phyloP scores from a whole-genome alignment of 352 stramenopile genomes.

The Phytophthora macrochlamydospora region DNA sequence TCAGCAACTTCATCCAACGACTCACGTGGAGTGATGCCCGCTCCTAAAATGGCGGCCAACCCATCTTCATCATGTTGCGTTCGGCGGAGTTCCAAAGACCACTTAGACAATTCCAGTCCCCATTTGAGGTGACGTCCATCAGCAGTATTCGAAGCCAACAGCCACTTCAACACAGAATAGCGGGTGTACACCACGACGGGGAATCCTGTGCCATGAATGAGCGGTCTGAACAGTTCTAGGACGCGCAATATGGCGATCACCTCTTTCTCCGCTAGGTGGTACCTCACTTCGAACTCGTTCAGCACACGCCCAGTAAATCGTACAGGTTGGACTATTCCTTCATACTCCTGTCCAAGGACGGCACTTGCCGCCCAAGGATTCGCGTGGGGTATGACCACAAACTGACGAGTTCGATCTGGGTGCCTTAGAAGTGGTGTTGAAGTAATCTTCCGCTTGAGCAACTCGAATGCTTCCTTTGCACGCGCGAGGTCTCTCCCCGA shows the following conservation, averaged over 20 bases:
- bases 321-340: background rate
- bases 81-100: slow-evolving; percentile 3
- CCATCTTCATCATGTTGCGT: slow-evolving; percentile 2
- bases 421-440: slow-evolving; percentile 7
- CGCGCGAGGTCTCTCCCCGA: too few species aligned
- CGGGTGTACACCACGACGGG: background rate
- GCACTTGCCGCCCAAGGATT: slow-evolving; percentile 8
- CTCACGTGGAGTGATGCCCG: background rate
- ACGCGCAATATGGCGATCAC: background rate
- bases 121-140: background rate
- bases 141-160: slow-evolving; percentile 1
- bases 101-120: slow-evolving; percentile 2
- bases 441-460: slow-evolving; percentile 9
- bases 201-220: background rate
- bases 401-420: slow-evolving; percentile 1
- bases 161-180: slow-evolving; percentile 12
- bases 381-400: slow-evolving; percentile 11
- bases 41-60: background rate
- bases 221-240: background rate
- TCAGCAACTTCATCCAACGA: background rate
- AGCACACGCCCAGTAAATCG: background rate
- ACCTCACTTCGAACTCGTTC: background rate
- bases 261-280: background rate
- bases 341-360: slow-evolving; percentile 13
- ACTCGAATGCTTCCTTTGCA: slow-evolving; percentile 10